phyloP scores from a whole-genome alignment of 352 stramenopile species.

The Pythium dissimile region DNA sequence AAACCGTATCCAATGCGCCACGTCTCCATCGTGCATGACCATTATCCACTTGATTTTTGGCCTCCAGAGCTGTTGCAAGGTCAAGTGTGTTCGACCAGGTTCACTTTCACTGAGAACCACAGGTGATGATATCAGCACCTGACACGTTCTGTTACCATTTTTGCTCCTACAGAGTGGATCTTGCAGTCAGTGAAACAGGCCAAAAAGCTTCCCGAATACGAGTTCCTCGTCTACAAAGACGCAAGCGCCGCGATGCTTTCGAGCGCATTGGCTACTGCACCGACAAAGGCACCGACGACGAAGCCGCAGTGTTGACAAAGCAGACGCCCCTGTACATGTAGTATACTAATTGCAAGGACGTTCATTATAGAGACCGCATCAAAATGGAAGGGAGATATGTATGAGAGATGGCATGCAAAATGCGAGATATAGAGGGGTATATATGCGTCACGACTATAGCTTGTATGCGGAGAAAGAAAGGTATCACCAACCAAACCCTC shows the following conservation, averaged over 20 bases:
- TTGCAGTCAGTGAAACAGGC: conserved; percentile 64
- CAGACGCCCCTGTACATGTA: neutral
- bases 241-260: conserved; percentile 3
- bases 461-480: conserved; percentile 2
- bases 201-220: conserved; percentile 62
- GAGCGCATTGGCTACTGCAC: neutral
- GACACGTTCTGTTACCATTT: neutral
- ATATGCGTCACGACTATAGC: conserved; percentile 29
- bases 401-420: conserved; percentile 21
- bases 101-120: neutral
- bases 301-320: too few relatives aligned
- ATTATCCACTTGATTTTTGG: neutral
- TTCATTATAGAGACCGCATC: neutral
- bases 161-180: conserved; percentile 53
- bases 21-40: neutral
- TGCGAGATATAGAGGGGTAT: conserved; percentile 20
- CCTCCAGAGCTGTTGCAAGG: conserved; percentile 41
- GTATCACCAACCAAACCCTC: neutral
- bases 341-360: neutral
- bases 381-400: conserved; percentile 13
- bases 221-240: conserved; percentile 77
- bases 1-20: too few relatives aligned
- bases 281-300: neutral
- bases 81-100: conserved; percentile 73
- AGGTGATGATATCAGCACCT: neutral